Evolutionary conservation across 225 moss, liverwort and hornwort species (phyloP).

Genomic region (Rhytidiadelphus loreus): DNA sequence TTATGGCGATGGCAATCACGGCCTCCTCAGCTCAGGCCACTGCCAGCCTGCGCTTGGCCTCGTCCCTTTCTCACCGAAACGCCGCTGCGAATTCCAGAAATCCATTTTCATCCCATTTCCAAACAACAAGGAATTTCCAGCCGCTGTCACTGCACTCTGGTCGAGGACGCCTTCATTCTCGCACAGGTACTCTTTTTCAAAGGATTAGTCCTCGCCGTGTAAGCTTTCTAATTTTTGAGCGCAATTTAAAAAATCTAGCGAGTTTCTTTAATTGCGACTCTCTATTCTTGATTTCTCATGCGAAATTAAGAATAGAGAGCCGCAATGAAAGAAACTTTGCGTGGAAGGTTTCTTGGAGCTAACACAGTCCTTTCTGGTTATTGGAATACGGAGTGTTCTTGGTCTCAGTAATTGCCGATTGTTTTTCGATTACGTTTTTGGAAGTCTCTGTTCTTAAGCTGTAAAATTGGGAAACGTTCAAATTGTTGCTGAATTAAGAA

Average conservation of each 20-base stretch:
- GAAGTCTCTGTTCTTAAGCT: not conserved
- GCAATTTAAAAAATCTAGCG: not conserved
- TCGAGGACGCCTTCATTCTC: not conserved
- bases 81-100: not conserved
- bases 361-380: not conserved
- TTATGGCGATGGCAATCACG: conserved; percentile 16
- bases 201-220: not conserved
- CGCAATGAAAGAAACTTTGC: not conserved
- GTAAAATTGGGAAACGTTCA: not conserved
- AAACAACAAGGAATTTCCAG: not conserved
- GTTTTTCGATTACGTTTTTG: not conserved
- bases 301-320: not conserved
- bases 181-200: not conserved
- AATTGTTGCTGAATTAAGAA: not conserved
- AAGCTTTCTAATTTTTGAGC: not conserved
- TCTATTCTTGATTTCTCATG: not conserved
- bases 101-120: not conserved
- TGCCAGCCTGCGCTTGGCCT: not conserved
- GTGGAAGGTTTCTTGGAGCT: not conserved
- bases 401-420: not conserved
- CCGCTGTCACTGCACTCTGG: not conserved
- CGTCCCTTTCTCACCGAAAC: not conserved
- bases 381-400: not conserved
- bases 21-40: conserved; percentile 7
- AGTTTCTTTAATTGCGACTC: not conserved